Evolutionary conservation across 2,329 filamentous ascomycete species (phyloP).

Genomic region (Monosporascus sp.): DNA sequence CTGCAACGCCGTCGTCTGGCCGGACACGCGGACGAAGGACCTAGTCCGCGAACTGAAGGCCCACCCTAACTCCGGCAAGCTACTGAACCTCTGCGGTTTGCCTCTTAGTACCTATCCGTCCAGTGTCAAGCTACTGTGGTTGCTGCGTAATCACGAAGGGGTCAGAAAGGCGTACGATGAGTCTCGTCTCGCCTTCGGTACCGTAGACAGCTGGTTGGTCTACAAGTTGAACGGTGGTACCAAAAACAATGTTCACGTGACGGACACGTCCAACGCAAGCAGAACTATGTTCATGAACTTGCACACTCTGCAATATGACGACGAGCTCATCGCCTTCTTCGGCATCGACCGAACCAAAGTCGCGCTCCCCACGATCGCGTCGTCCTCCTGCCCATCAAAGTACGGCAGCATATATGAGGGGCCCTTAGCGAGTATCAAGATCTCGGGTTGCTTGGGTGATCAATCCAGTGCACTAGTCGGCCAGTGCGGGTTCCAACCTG

Average conservation of each 20-base stretch:
- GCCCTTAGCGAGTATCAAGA: constrained; percentile 61
- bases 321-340: constrained; percentile 73
- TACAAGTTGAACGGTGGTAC: constrained; percentile 76
- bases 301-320: constrained; percentile 72
- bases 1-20: constrained; percentile 84
- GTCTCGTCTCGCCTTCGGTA: constrained; percentile 74
- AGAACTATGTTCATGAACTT: constrained; percentile 95
- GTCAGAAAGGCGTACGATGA: constrained; percentile 73
- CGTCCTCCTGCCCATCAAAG: constrained; percentile 67
- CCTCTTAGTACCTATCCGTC: constrained; percentile 87
- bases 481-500: constrained; percentile 76
- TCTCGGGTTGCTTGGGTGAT: constrained; percentile 82
- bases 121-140: constrained; percentile 79
- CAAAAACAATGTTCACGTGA: constrained; percentile 64
- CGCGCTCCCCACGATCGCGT: constrained; percentile 74
- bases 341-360: constrained; percentile 64
- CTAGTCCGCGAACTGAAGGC: constrained; percentile 73
- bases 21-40: constrained; percentile 70
- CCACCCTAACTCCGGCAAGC: constrained; percentile 60
- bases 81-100: constrained; percentile 69
- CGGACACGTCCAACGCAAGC: constrained; percentile 82
- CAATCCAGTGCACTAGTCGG: constrained; percentile 83
- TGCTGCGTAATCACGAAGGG: constrained; percentile 64
- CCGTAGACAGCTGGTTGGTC: constrained; percentile 83
- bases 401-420: constrained; percentile 66